Base-by-base conservation (phyloP, 1,284 basidiomycete species). In the Tilletia caries region DNA sequence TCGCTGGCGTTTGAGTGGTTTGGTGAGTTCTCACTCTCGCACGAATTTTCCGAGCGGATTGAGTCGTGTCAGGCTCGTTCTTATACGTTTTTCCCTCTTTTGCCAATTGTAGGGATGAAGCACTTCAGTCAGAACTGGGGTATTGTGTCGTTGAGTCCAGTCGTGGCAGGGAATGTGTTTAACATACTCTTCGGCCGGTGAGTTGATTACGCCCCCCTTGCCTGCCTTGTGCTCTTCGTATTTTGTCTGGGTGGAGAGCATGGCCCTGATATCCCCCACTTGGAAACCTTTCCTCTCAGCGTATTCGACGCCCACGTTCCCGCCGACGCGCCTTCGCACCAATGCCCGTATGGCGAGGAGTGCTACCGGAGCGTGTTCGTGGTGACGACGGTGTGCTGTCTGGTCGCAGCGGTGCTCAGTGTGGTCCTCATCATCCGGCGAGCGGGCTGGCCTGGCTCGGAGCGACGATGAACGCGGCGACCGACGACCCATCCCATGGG, bases 71-170 rank as follows among this genome's bases (percentile, higher is more conserved):
- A 18, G 58, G 37, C 37, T 41, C 37, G 5, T 15, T 15, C 37
- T 41, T 10, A n/a, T n/a, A 41, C 37, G 37, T 10, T 41, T 15
- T 41, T 37, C 10, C 27, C 3, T 34, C 3, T 33, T 20, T 3
- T 62, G 25, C n/a, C n/a, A 32, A 15, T 4, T 6, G 32, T 29
- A 62, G 58, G 58, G 5, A 85, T 93, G 80, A 84, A 89, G 88
- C 89, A 90, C 76, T 89, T 92, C 77, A 89, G 89, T 2, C 90
- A 93, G 84, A 95, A 95, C 82, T 94, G 89, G 89, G 93, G 93
- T 20, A 91, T 88, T 79, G 86, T 91, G 33, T 88, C 88, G 6
- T 84, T 93, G 23, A 88, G 90, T 0, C 92, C 93, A 1, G 87
- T 93, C 69, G 65, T 93, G 1, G 91, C 91, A 6, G 91, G 91